Conservation (phyloP, 345 rosid genomes). For the Sisymbrium irio region DNA sequence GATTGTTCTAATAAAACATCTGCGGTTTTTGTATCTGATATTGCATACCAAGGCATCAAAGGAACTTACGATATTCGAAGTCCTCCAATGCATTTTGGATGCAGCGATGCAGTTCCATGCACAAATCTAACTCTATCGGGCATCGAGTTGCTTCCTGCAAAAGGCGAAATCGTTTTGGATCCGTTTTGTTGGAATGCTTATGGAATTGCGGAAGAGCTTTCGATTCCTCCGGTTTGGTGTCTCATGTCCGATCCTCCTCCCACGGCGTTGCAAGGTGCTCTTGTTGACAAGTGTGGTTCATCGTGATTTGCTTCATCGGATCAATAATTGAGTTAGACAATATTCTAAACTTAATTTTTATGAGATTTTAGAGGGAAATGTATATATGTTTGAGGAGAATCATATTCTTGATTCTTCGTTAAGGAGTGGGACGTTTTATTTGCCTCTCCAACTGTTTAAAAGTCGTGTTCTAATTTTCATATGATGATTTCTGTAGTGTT, state of each 20-base stretch:
- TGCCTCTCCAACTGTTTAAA: slow-evolving; percentile 17
- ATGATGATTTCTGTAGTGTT: slow-evolving; percentile 16
- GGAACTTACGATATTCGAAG: slow-evolving; percentile 85
- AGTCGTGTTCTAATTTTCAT: slow-evolving; percentile 6
- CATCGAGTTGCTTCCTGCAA: slow-evolving; percentile 76
- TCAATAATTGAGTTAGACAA: slow-evolving; percentile 30
- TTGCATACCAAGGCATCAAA: slow-evolving; percentile 63
- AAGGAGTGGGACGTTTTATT: slow-evolving; percentile 32
- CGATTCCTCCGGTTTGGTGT: slow-evolving; percentile 67
- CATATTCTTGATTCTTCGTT: slow-evolving; percentile 8
- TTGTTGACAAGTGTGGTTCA: slow-evolving; percentile 43
- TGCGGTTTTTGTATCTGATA: slow-evolving; percentile 68
- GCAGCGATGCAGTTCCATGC: slow-evolving; percentile 88
- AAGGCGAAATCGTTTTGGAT: slow-evolving; percentile 52
- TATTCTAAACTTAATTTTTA: slow-evolving; percentile 10
- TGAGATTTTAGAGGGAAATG: neutral
- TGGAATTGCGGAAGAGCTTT: slow-evolving; percentile 53
- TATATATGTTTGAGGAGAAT: slow-evolving; percentile 16
- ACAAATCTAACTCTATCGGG: slow-evolving; percentile 73
- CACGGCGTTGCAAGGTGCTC: slow-evolving; percentile 33
- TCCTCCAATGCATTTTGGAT: slow-evolving; percentile 85
- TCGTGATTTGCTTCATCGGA: neutral
- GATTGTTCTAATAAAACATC: slow-evolving; percentile 78
- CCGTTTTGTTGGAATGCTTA: slow-evolving; percentile 97
- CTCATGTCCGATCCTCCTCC: slow-evolving; percentile 53